A percentile compares a stretch with the other conserved stretches of the same genome.
Evolutionary conservation across 768 basidiomycete species (phyloP).

Genomic region (Nevesoporus exiguus): DNA sequence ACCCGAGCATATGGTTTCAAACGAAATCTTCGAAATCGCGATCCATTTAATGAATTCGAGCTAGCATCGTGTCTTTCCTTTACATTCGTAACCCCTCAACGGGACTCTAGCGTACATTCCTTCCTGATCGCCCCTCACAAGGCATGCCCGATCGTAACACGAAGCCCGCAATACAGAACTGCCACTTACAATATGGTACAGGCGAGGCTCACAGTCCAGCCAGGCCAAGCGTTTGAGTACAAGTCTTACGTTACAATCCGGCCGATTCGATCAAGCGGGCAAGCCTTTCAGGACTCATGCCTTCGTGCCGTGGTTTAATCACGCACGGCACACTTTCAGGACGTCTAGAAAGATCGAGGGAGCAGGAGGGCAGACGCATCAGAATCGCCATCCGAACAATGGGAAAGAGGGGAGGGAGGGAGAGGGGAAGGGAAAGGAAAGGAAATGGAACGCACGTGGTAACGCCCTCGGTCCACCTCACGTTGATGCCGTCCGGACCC

Average conservation of each 20-base stretch:
- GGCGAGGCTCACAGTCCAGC: background rate
- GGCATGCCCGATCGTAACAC: background rate
- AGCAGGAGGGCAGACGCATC: background rate
- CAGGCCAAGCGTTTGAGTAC: background rate
- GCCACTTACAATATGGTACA: background rate
- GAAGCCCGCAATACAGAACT: background rate
- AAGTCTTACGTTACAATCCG: background rate
- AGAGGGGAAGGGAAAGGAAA: no score
- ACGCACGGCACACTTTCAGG: constrained; percentile 12
- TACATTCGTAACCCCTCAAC: no score
- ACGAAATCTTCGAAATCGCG: background rate
- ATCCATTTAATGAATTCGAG: background rate
- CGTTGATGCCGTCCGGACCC: constrained; percentile 19
- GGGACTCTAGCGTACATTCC: background rate
- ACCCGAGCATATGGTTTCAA: background rate
- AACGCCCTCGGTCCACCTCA: constrained; percentile 19
- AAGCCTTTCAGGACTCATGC: constrained; percentile 10
- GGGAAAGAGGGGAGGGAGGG: no score
- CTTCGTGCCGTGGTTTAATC: constrained; percentile 7
- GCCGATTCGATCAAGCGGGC: constrained; percentile 8
- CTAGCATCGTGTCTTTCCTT: background rate
- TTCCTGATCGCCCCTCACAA: background rate
- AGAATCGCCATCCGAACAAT: background rate
- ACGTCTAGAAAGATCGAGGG: constrained; percentile 3
- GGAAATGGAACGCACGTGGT: constrained; percentile 18